Percentiles rank a stretch among this genome's conserved stretches.
Conservation (phyloP, 1,284 basidiomycete species). For the Cryptococcus maquisensis region DNA sequence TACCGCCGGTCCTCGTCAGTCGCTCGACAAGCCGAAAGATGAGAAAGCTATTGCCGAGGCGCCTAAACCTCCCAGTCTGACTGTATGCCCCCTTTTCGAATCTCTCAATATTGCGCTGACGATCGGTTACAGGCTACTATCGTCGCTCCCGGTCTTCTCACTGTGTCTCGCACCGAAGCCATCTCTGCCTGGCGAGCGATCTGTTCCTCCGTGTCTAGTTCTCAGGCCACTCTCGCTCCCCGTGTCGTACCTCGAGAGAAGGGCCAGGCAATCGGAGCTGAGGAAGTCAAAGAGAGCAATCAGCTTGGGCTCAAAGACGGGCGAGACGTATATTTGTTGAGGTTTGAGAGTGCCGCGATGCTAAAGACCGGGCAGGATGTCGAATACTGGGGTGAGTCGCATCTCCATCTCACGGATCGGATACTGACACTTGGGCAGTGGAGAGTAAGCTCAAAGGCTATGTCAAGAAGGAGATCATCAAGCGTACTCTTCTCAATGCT, state of each 20-base stretch:
- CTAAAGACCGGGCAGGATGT: conserved; percentile 50
- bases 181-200: conserved; percentile 47
- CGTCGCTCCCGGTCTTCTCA: conserved; percentile 51
- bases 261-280: conserved; percentile 1
- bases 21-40: conserved; percentile 22
- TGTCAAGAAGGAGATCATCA: conserved; percentile 53
- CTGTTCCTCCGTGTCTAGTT: conserved; percentile 20
- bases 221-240: conserved; percentile 10
- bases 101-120: neutral
- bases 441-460: conserved; percentile 46
- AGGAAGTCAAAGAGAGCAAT: neutral
- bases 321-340: conserved; percentile 49
- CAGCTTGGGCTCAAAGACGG: conserved; percentile 38
- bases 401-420: too few species aligned
- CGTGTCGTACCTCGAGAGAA: conserved; percentile 12
- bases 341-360: conserved; percentile 49
- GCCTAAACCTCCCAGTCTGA: conserved; percentile 43
- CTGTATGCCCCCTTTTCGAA: conserved; percentile 25
- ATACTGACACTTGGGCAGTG: conserved; percentile 15
- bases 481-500: conserved; percentile 54
- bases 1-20: conserved; percentile 14
- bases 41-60: conserved; percentile 25
- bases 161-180: conserved; percentile 49
- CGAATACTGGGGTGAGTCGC: conserved; percentile 45
- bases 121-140: conserved; percentile 46